Base-by-base conservation (phyloP, 2,329 filamentous ascomycete species). In the Fonsecaea pedrosoi region DNA sequence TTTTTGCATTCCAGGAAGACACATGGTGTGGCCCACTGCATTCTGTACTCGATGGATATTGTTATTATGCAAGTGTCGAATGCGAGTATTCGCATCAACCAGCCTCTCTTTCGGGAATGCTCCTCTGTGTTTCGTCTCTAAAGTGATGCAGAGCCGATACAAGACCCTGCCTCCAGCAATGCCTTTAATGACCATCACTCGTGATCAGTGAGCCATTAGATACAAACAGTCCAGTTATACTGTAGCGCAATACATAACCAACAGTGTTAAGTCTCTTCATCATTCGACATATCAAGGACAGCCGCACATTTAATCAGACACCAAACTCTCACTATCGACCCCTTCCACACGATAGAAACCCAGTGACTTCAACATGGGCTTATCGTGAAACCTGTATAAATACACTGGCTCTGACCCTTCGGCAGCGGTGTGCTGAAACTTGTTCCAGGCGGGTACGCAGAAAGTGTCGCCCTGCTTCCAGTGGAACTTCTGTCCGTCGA, bases 381-480 rank as follows among this genome's bases (percentile, higher is more conserved):
- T 83, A 68, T 87, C 85, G 68, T 85, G 80, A 67, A 86, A 86
- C 0, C 82, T 54, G 65, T 66, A 72, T 34, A 87, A 68, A 70
- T 87, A 86, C 0, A 82, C 81, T 0, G 74, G 75, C 38, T 75
- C 71, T 1, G 42, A 30, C 18, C 59, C 59, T 1, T 65, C 67
- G 12, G 74, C 74, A 1, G 83, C 81, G 61, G 80, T 79, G 69
- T 86, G 83, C 71, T 84, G 78, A 66, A 83, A 85, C 12, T 66
- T 72, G 58, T 84, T 74, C 85, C 85, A 87, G 0, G 83, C 73
- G 0, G 85, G 85, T 12, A 87, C 76, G 67, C 82, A 84, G 65
- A 87, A 87, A 0, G 83, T 87, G 71, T 87, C 85, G 2, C 83
- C 81, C 56, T 63, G 67, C 55, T 69, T 67, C 65, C 81, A 80